Evolutionary conservation across 83 land plant genomes (phyloP).

Genomic region (Diphasiastrum complanatum): DNA sequence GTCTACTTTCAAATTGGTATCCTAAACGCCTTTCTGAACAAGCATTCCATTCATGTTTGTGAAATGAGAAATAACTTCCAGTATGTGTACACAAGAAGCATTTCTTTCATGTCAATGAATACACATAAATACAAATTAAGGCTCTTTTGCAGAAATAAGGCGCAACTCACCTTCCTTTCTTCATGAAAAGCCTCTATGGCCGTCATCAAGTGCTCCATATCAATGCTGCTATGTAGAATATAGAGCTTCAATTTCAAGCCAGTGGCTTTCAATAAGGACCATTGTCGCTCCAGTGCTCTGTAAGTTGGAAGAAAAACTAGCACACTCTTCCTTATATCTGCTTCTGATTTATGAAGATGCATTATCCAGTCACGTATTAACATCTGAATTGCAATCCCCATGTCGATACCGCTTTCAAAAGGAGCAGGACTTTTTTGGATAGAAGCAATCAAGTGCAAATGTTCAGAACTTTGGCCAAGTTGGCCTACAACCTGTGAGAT

Average conservation of each 20-base stretch:
- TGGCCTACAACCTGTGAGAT: constrained; percentile 39
- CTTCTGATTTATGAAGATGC: constrained; percentile 57
- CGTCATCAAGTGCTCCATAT: constrained; percentile 55
- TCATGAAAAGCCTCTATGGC: constrained; percentile 57
- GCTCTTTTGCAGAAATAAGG: too few relatives aligned
- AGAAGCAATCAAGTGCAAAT: constrained; percentile 16
- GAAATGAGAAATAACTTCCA: too few relatives aligned
- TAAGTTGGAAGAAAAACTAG: constrained; percentile 83
- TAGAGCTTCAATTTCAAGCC: constrained; percentile 41
- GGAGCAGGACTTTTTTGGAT: constrained; percentile 24
- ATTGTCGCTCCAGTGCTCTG: constrained; percentile 60
- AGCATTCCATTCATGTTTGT: too few relatives aligned
- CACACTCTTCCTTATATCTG: constrained; percentile 58
- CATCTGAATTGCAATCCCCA: constrained; percentile 47
- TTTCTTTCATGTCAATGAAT: too few relatives aligned
- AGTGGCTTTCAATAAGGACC: constrained; percentile 43
- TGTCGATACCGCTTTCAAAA: constrained; percentile 26
- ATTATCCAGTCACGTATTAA: constrained; percentile 54
- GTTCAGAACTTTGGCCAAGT: constrained; percentile 38
- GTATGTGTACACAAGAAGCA: too few relatives aligned
- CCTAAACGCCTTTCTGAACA: too few relatives aligned
- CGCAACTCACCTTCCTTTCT: constrained; percentile 56
- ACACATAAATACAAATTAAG: too few relatives aligned
- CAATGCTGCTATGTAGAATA: constrained; percentile 76
- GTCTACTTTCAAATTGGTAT: too few relatives aligned